Percentiles rank a stretch among this genome's conserved stretches.
These are phyloP conservation scores for Aphanomyces astaci DNA, from an alignment of 352 stramenopile genomes.

Conservation along the genomic window DNA sequence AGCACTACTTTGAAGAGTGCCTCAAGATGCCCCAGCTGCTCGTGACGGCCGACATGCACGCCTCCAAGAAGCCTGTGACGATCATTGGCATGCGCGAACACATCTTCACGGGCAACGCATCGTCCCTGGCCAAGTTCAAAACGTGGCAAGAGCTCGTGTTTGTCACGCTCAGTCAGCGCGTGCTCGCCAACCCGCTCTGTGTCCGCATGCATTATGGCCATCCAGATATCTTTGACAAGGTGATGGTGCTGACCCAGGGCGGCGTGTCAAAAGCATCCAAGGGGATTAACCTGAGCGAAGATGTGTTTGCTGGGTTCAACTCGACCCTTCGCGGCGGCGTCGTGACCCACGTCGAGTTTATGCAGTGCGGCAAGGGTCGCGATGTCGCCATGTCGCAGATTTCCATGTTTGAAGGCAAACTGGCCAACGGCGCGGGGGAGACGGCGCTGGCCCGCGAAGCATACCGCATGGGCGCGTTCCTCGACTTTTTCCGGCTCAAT, in stretches of 20 bases:
- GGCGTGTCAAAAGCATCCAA: constrained; percentile 77
- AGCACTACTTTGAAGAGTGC: constrained; percentile 82
- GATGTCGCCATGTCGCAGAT: constrained; percentile 99
- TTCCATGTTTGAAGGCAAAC: constrained; percentile 88
- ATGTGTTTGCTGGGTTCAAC: constrained; percentile 86
- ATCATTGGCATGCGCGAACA: constrained; percentile 84
- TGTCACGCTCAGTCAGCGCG: constrained; percentile 73
- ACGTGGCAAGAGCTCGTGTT: constrained; percentile 81
- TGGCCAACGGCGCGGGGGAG: constrained; percentile 74
- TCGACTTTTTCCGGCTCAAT: constrained; percentile 82
- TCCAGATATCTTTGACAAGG: constrained; percentile 82
- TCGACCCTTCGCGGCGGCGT: constrained; percentile 62
- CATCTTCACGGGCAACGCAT: constrained; percentile 81
- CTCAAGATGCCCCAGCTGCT: constrained; percentile 80
- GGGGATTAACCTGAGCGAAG: constrained; percentile 78
- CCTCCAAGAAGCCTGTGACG: constrained; percentile 56
- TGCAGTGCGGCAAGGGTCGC: constrained; percentile 92
- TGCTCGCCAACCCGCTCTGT: constrained; percentile 62
- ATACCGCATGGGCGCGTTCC: constrained; percentile 77
- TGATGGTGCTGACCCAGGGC: constrained; percentile 69
- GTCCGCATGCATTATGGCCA: constrained; percentile 82
- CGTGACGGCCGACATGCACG: constrained; percentile 56
- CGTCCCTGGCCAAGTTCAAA: constrained; percentile 78
- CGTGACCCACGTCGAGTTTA: constrained; percentile 76
- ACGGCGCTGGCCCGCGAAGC: constrained; percentile 68